These are phyloP conservation scores for Gloeopeniophorella convolvens DNA, from an alignment of 768 basidiomycete genomes.

Conservation along the genomic window DNA sequence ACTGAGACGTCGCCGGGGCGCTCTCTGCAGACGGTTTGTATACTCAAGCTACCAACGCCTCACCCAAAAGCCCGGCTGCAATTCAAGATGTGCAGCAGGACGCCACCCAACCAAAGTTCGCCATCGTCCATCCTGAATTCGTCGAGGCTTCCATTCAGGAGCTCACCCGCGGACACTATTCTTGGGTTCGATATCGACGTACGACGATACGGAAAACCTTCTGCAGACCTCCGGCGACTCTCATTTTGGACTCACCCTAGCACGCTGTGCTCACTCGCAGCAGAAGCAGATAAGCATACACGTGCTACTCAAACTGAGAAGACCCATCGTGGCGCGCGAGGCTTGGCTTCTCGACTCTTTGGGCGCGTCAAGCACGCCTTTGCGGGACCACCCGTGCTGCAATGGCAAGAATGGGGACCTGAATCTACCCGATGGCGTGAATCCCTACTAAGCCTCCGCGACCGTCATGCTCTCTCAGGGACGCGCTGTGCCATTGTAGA, in stretches of 20 bases:
- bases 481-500: slow-evolving; percentile 13
- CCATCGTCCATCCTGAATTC: not conserved
- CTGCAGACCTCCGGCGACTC: slow-evolving; percentile 3
- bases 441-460: slow-evolving; percentile 4
- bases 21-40: slow-evolving; percentile 7
- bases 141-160: slow-evolving; percentile 7
- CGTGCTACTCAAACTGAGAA: not conserved
- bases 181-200: slow-evolving; percentile 13
- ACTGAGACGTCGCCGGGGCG: slow-evolving; percentile 32
- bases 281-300: not conserved
- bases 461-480: slow-evolving; percentile 13
- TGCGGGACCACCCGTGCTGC: not conserved
- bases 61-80: slow-evolving; percentile 8
- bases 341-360: not conserved
- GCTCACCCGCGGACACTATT: slow-evolving; percentile 5
- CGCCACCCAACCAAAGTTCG: not conserved
- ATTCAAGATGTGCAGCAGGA: slow-evolving; percentile 6
- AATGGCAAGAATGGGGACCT: slow-evolving; percentile 13
- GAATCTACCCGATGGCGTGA: slow-evolving; percentile 13
- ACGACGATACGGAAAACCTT: slow-evolving; percentile 26
- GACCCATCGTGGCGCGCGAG: not conserved
- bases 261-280: not conserved
- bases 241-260: slow-evolving; percentile 14
- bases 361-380: not conserved
- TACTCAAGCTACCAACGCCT: slow-evolving; percentile 3